Conservation (phyloP, 2,329 filamentous ascomycete genomes). For the Ophiostoma sp. region DNA sequence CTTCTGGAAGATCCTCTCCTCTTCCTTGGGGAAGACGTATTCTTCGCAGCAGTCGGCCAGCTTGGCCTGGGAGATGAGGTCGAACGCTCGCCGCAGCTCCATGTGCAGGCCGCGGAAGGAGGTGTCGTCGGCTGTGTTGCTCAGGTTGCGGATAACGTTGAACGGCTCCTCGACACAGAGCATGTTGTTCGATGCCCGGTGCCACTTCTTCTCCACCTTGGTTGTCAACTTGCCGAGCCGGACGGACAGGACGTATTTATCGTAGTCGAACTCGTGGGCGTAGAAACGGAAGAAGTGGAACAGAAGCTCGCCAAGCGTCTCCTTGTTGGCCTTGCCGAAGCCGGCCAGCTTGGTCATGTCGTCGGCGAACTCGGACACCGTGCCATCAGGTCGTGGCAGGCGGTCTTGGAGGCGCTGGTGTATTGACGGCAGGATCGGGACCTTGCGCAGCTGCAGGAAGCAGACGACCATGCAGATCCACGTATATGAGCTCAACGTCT, state of each 20-base stretch:
- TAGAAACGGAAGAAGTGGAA: constrained; percentile 97
- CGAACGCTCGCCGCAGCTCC: constrained; percentile 86
- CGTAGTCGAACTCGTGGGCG: constrained; percentile 89
- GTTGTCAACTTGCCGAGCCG: constrained; percentile 75
- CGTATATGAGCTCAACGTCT: constrained; percentile 95
- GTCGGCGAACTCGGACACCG: constrained; percentile 79
- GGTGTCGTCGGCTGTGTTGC: constrained; percentile 94
- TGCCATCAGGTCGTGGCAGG: constrained; percentile 61
- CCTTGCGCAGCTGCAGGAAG: constrained; percentile 84
- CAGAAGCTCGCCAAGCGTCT: constrained; percentile 79
- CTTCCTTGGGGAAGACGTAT: constrained; percentile 84
- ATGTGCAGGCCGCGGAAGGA: constrained; percentile 89
- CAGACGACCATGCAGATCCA: constrained; percentile 99
- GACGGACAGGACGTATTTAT: constrained; percentile 80
- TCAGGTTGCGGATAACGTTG: constrained; percentile 83
- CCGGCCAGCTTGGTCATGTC: constrained; percentile 72
- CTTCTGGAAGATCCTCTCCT: constrained; percentile 62
- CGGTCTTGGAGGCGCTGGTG: constrained; percentile 71
- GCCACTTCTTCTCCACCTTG: constrained; percentile 87
- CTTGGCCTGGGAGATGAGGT: constrained; percentile 74
- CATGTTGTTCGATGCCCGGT: constrained; percentile 74
- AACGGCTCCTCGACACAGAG: constrained; percentile 97
- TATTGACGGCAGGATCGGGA: constrained; percentile 80
- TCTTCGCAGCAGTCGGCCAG: constrained; percentile 83
- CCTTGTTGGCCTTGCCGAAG: constrained; percentile 77